Base-by-base conservation (phyloP, 2,329 filamentous ascomycete genomes). In the Trichoderma sp. region DNA sequence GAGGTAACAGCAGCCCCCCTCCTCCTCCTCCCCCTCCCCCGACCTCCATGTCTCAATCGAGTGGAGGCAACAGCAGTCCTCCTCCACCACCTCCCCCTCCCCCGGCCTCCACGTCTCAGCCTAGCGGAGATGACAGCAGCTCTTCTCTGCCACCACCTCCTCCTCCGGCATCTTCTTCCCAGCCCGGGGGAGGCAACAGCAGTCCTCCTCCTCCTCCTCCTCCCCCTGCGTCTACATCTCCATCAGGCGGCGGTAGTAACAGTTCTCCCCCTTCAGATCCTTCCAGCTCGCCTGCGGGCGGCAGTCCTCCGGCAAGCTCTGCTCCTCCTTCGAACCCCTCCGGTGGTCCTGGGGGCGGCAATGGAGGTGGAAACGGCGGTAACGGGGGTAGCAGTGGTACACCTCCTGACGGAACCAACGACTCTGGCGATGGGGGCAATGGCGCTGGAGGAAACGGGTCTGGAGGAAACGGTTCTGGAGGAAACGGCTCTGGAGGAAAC, bases 241-340 rank as follows among this genome's bases (percentile, higher is more conserved):
- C 30, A 10, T 39, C 30, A 57, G 15, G 24, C 3, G 15, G 24
- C 3, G 55, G 55, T 14, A n/a, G 21, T 14, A 26, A 39, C 17
- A 19, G 55, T 57, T 24, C 45, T 21, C 45, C 45, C 5, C 45
- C 45, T 21, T 21, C 45, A 12, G 14, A 28, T 12, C 51, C 51
- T 28, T 56, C 52, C 12, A 60, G 45, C 30, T 26, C 57, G 19
- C 34, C 61, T 43, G 28, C 1, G 17, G 51, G 61, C 17, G 44
- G 43, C 10, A 54, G 28, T 3, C 50, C 60, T 56, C 61, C 61
- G 2, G 50, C 61, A 24, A 63, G 61, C 43, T 48, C 61, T 34
- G 30, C 30, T 4, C 43, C 61, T 39, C 34, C 12, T 39, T 14
- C 34, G 14, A 39, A 39, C 34, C 34, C 34, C 34, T 14, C 34